These are phyloP conservation scores for Venturia oleaginea DNA, from an alignment of 2,329 filamentous ascomycete genomes.

Conservation along the genomic window DNA sequence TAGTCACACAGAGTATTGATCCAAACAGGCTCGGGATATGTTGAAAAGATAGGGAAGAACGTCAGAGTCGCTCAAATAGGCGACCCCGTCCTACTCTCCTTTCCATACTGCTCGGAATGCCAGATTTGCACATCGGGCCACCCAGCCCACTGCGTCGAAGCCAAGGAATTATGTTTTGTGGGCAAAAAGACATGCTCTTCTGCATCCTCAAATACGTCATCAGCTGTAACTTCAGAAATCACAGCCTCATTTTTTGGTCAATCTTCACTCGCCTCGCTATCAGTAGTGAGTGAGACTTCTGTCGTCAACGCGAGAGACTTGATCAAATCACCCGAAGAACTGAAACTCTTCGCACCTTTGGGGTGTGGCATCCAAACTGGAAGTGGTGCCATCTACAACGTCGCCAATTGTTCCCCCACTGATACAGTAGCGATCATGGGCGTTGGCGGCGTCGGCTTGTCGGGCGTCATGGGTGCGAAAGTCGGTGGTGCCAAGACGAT, in stretches of 20 bases:
- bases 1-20: neutral
- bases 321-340: constrained; percentile 18
- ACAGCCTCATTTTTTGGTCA: constrained; percentile 18
- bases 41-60: constrained; percentile 34
- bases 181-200: constrained; percentile 35
- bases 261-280: constrained; percentile 16
- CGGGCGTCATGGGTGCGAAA: constrained; percentile 32
- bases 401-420: constrained; percentile 21
- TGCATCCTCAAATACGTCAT: constrained; percentile 27
- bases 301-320: neutral
- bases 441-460: constrained; percentile 33
- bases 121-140: constrained; percentile 6
- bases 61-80: constrained; percentile 30
- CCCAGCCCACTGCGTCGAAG: constrained; percentile 10
- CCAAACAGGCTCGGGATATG: constrained; percentile 35
- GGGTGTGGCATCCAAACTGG: constrained; percentile 38
- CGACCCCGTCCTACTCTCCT: constrained; percentile 12
- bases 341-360: constrained; percentile 28
- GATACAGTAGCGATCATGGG: constrained; percentile 31
- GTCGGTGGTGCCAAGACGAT: constrained; percentile 25
- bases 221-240: constrained; percentile 14
- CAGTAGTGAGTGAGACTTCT: constrained; percentile 16
- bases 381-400: constrained; percentile 34
- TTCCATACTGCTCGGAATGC: constrained; percentile 6
- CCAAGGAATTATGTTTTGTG: constrained; percentile 8